Percentiles rank a stretch among this genome's conserved stretches.
Conservation (phyloP, 441 rosid species). For the Adansonia gregorii region DNA sequence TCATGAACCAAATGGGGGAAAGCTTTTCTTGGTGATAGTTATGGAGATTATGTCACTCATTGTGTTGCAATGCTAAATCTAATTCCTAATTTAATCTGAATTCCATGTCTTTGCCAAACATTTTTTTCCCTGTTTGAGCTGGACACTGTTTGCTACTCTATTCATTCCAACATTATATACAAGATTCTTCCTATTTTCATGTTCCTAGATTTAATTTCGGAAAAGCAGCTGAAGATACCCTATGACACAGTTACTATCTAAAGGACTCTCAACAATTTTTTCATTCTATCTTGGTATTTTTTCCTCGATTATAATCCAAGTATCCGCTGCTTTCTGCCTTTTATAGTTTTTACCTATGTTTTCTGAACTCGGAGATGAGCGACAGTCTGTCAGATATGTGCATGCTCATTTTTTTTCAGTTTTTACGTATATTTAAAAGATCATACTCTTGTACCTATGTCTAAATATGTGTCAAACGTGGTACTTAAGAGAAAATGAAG, state of each 20-base stretch:
- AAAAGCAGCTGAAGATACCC: neutral
- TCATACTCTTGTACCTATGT: too few relatives aligned
- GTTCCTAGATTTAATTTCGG: neutral
- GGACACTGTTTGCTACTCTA: neutral
- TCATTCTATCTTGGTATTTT: neutral
- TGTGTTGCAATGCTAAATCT: neutral
- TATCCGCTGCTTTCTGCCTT: neutral
- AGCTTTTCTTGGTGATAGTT: neutral
- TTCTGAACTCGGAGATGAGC: too few relatives aligned
- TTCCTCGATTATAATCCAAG: neutral
- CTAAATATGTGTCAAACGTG: too few relatives aligned
- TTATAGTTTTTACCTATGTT: neutral
- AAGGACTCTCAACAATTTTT: neutral
- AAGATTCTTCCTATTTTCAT: neutral
- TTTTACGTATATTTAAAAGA: too few relatives aligned
- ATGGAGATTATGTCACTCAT: neutral
- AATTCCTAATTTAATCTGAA: neutral
- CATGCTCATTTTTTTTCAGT: too few relatives aligned
- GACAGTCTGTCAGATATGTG: too few relatives aligned
- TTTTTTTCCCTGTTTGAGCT: neutral
- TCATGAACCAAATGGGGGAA: neutral
- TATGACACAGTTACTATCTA: neutral
- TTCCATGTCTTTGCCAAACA: neutral
- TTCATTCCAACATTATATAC: neutral
- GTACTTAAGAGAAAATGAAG: too few relatives aligned